Evolutionary conservation across 139 green algal genomes (phyloP).

Genomic region (Tetraselmis chui): DNA sequence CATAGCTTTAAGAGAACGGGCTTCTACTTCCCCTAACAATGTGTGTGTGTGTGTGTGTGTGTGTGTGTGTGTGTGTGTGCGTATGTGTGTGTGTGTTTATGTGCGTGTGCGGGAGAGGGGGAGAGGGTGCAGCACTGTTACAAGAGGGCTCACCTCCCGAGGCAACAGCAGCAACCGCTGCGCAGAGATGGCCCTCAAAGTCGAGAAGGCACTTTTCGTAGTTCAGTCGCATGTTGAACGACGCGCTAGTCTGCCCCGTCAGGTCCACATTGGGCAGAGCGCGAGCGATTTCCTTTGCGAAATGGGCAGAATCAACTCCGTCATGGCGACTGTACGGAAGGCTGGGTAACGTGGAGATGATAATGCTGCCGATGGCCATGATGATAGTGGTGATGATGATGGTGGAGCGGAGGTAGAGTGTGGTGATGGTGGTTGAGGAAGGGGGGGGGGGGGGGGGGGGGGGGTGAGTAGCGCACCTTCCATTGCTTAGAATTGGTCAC

Average conservation of each 20-base stretch:
- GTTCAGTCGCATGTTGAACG: slow-evolving; percentile 64
- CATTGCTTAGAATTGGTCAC: slow-evolving; percentile 57
- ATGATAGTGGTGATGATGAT: no score
- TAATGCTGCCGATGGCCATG: no score
- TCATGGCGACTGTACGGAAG: no score
- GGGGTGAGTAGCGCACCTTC: slow-evolving; percentile 21
- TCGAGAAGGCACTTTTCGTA: slow-evolving; percentile 74
- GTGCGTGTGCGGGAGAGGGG: background rate
- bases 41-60: no score
- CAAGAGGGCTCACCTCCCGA: background rate
- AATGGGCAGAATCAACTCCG: background rate
- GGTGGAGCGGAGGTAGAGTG: no score
- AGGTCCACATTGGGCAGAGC: slow-evolving; percentile 35
- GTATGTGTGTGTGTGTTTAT: no score
- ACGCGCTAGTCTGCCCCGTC: slow-evolving; percentile 50
- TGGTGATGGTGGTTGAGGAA: no score
- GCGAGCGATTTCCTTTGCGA: background rate
- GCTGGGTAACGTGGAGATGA: no score
- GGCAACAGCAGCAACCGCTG: background rate
- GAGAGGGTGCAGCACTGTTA: background rate
- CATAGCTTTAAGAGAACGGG: no score
- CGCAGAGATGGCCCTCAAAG: slow-evolving; percentile 65
- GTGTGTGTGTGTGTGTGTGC: no score
- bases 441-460: no score
- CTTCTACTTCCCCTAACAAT: no score